These are phyloP conservation scores for Boletus semigastroideus DNA, from an alignment of 1,284 basidiomycete genomes.

Conservation along the genomic window DNA sequence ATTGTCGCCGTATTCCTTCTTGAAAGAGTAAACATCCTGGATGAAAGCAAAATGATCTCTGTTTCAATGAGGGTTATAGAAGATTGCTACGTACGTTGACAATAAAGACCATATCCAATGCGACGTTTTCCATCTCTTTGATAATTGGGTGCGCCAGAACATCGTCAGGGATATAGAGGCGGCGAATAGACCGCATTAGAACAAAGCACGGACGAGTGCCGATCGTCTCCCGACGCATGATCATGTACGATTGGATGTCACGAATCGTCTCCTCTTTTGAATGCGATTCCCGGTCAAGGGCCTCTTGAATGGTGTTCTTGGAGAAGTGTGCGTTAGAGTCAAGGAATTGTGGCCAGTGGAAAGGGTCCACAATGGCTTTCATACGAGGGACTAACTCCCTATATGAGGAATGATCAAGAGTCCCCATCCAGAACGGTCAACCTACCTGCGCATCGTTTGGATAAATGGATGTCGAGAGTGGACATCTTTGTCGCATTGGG, in stretches of 20 bases:
- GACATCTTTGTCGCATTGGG: constrained; percentile 15
- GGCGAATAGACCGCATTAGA: constrained; percentile 30
- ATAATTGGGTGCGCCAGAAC: constrained; percentile 23
- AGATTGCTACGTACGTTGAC: constrained; percentile 22
- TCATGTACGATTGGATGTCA: constrained; percentile 28
- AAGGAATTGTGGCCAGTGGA: constrained; percentile 32
- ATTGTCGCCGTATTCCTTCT: constrained; percentile 29
- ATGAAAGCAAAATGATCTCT: background rate
- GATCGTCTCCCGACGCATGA: constrained; percentile 29
- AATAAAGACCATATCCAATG: constrained; percentile 29
- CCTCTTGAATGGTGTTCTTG: constrained; percentile 25
- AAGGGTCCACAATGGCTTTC: constrained; percentile 23
- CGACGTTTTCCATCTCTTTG: constrained; percentile 29
- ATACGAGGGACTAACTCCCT: constrained; percentile 29
- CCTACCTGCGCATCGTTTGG: constrained; percentile 25
- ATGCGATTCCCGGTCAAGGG: constrained; percentile 26
- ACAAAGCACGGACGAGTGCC: constrained; percentile 31
- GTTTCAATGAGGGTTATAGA: background rate
- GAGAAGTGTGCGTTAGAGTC: constrained; percentile 22
- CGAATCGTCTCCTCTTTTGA: constrained; percentile 11
- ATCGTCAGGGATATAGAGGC: constrained; percentile 26
- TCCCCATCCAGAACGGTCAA: background rate
- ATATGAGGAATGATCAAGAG: background rate
- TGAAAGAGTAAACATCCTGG: constrained; percentile 33
- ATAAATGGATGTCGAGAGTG: constrained; percentile 22